Conservation (phyloP, 345 rosid genomes). For the Gossypium longicalyx region DNA sequence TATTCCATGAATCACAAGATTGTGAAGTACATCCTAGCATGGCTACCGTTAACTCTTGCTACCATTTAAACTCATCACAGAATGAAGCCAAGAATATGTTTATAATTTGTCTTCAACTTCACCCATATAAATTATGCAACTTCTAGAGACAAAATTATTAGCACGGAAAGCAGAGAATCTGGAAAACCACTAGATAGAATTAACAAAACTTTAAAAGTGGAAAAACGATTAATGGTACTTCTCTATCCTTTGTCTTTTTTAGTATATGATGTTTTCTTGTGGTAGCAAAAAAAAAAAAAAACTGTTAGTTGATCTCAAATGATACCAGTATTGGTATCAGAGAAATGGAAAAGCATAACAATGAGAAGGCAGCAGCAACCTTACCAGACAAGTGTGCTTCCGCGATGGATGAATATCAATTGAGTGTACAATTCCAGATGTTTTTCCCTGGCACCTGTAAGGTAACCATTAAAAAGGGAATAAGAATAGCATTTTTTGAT, state of each 20-base stretch:
- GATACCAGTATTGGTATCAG: not conserved
- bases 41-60: not conserved
- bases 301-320: not conserved
- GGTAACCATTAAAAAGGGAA: constrained; percentile 7
- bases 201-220: not conserved
- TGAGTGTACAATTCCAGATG: constrained; percentile 72
- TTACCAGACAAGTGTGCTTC: constrained; percentile 85
- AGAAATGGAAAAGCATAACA: not conserved
- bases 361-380: constrained; percentile 6
- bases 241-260: not conserved
- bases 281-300: not conserved
- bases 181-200: not conserved
- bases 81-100: not conserved
- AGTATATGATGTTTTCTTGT: not conserved
- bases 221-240: not conserved
- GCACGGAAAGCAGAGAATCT: not conserved
- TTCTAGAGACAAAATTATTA: not conserved
- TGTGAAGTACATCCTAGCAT: not conserved
- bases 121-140: not conserved
- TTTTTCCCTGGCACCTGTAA: constrained; percentile 62
- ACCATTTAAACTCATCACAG: not conserved
- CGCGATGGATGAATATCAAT: constrained; percentile 88
- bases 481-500: not conserved
- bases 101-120: not conserved
- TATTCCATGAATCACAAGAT: not conserved